phyloP scores from a whole-genome alignment of 768 basidiomycete species.

The Lactifluus rugatus region DNA sequence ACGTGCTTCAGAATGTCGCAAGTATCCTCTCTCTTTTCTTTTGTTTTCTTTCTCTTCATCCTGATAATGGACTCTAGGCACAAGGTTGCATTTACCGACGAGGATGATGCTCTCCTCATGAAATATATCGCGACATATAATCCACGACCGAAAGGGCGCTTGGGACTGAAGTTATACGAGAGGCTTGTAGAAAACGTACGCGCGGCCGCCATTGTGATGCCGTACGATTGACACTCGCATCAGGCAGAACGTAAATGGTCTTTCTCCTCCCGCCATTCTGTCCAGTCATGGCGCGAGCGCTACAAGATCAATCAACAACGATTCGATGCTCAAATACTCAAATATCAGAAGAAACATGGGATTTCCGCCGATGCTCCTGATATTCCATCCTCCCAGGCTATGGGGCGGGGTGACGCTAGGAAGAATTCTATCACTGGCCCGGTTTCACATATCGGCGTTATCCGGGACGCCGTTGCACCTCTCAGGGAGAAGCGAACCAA shows the following conservation, averaged over 20 bases:
- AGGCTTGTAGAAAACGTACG: slow-evolving; percentile 39
- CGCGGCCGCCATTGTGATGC: not conserved
- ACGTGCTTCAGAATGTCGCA: not conserved
- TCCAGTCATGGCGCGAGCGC: slow-evolving; percentile 57
- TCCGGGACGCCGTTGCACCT: not conserved
- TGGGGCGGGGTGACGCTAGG: not conserved
- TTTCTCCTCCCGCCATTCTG: slow-evolving; percentile 44
- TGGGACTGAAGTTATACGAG: slow-evolving; percentile 38
- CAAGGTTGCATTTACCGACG: slow-evolving; percentile 24
- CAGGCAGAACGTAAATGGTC: slow-evolving; percentile 37
- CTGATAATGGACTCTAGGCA: not conserved
- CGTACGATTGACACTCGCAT: not conserved
- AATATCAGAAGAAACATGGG: slow-evolving; percentile 30
- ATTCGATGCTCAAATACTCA: slow-evolving; percentile 37
- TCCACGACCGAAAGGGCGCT: slow-evolving; percentile 33
- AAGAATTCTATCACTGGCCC: not conserved
- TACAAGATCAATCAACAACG: slow-evolving; percentile 37
- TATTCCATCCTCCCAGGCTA: not conserved
- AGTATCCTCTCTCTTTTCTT: not conserved
- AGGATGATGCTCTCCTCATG: slow-evolving; percentile 36
- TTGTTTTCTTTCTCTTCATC: not conserved
- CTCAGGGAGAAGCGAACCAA: not conserved
- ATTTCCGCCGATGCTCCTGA: not conserved
- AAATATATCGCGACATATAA: slow-evolving; percentile 44
- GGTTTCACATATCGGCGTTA: not conserved